A percentile compares a stretch with the other conserved stretches of the same genome.
phyloP scores from a whole-genome alignment of 208 protist genomes.

The Novymonas esmeraldas region DNA sequence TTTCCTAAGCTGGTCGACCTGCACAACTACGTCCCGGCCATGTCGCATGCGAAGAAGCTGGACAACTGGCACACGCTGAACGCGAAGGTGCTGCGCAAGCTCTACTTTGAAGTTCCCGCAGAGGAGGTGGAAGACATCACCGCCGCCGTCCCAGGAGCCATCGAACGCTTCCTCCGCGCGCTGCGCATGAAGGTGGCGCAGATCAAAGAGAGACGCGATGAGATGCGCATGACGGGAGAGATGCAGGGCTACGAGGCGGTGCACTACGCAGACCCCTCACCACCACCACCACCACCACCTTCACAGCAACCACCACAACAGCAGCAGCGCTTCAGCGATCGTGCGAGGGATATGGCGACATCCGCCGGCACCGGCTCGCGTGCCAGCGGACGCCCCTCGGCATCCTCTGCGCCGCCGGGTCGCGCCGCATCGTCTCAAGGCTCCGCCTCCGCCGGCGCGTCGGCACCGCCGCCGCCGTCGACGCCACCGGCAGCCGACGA shows the following conservation, averaged over 20 bases:
- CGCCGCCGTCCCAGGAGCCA: constrained; percentile 86
- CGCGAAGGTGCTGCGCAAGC: constrained; percentile 93
- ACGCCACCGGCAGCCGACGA: constrained; percentile 8
- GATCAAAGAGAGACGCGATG: constrained; percentile 62
- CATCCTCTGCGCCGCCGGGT: not conserved
- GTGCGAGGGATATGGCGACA: not conserved
- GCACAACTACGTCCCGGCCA: constrained; percentile 97
- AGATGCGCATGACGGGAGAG: constrained; percentile 18
- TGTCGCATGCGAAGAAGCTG: constrained; percentile 89
- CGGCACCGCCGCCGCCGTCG: constrained; percentile 5
- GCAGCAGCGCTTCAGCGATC: not conserved
- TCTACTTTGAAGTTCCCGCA: constrained; percentile 90
- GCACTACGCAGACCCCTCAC: constrained; percentile 7
- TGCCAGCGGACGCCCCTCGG: not conserved
- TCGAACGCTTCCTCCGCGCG: constrained; percentile 94
- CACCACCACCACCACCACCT: not conserved
- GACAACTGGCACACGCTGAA: constrained; percentile 98
- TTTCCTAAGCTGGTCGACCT: constrained; percentile 97
- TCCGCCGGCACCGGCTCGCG: not conserved
- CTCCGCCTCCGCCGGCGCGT: not conserved
- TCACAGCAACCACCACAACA: not conserved
- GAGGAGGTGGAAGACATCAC: constrained; percentile 93
- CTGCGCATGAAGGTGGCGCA: constrained; percentile 90
- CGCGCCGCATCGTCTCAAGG: not conserved
- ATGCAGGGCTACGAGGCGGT: constrained; percentile 15